These are phyloP conservation scores for Oligophagozyma castellii DNA, from an alignment of 1,139 yeast species.

Conservation along the genomic window DNA sequence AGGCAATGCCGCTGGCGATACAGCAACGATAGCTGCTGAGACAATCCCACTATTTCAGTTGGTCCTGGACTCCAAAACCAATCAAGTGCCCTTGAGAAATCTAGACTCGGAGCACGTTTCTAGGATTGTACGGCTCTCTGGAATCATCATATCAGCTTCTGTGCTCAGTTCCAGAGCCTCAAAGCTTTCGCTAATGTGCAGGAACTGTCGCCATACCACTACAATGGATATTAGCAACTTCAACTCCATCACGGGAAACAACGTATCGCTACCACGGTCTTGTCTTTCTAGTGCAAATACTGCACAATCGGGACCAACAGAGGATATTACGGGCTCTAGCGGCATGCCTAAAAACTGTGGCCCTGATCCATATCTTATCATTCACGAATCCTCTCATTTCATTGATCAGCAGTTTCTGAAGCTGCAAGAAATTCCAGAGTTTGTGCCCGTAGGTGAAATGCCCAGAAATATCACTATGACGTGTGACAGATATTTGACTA, in stretches of 20 bases:
- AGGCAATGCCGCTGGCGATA: constrained; percentile 18
- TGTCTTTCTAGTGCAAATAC: constrained; percentile 32
- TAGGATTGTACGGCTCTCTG: constrained; percentile 80
- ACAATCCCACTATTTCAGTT: constrained; percentile 79
- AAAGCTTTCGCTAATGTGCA: constrained; percentile 69
- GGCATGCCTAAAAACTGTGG: constrained; percentile 61
- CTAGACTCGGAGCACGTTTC: constrained; percentile 82
- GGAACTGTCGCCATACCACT: constrained; percentile 74
- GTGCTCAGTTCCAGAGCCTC: constrained; percentile 85
- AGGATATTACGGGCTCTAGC: constrained; percentile 13
- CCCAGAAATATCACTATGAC: constrained; percentile 86
- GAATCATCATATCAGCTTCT: constrained; percentile 85
- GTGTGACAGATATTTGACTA: constrained; percentile 81
- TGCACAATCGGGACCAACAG: constrained; percentile 14
- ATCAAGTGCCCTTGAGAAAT: constrained; percentile 62
- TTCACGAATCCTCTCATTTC: constrained; percentile 83
- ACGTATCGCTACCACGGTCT: constrained; percentile 53
- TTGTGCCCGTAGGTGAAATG: constrained; percentile 98
- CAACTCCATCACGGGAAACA: constrained; percentile 60
- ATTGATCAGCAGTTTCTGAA: constrained; percentile 91
- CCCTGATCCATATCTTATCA: constrained; percentile 81
- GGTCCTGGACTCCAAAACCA: constrained; percentile 60
- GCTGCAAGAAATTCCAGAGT: constrained; percentile 91
- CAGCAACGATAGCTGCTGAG: constrained; percentile 32
- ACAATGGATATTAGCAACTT: constrained; percentile 44